phyloP scores from a whole-genome alignment of 2,329 filamentous ascomycete species.

The Exophiala xenobiotica region DNA sequence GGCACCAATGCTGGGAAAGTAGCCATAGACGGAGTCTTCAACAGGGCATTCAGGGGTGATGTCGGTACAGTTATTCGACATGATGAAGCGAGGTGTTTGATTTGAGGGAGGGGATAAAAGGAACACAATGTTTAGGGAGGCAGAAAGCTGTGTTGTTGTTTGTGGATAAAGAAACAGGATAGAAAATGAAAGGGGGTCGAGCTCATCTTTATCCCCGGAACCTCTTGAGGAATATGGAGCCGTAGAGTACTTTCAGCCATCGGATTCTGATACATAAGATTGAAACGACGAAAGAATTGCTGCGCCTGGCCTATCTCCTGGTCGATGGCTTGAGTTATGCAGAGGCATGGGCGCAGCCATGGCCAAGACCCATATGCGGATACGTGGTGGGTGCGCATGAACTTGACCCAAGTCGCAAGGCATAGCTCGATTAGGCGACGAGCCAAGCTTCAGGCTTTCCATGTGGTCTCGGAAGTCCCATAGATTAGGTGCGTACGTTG shows the following conservation, averaged over 20 bases:
- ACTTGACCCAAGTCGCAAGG: slow-evolving; percentile 1
- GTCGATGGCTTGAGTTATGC: not conserved
- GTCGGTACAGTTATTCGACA: slow-evolving; percentile 27
- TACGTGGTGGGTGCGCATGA: not conserved
- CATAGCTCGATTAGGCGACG: not conserved
- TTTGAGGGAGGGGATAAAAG: not conserved
- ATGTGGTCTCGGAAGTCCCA: not conserved
- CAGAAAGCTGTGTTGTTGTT: not conserved
- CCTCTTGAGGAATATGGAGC: not conserved
- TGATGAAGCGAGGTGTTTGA: slow-evolving; percentile 4
- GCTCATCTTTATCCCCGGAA: not conserved
- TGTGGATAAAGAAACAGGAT: not conserved
- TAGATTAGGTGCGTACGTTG: no score
- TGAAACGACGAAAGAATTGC: not conserved
- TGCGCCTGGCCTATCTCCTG: not conserved
- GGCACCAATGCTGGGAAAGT: slow-evolving; percentile 52
- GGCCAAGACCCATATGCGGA: not conserved
- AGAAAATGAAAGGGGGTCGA: not conserved
- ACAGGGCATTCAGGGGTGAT: slow-evolving; percentile 45
- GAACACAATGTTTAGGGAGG: not conserved
- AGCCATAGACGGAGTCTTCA: slow-evolving; percentile 52
- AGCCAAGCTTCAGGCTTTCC: slow-evolving; percentile 7
- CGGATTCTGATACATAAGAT: not conserved
- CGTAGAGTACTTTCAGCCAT: not conserved
- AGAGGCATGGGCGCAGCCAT: not conserved